These are phyloP conservation scores for Cunninghamia lanceolata DNA, from an alignment of 75 land plant species.

Conservation along the genomic window DNA sequence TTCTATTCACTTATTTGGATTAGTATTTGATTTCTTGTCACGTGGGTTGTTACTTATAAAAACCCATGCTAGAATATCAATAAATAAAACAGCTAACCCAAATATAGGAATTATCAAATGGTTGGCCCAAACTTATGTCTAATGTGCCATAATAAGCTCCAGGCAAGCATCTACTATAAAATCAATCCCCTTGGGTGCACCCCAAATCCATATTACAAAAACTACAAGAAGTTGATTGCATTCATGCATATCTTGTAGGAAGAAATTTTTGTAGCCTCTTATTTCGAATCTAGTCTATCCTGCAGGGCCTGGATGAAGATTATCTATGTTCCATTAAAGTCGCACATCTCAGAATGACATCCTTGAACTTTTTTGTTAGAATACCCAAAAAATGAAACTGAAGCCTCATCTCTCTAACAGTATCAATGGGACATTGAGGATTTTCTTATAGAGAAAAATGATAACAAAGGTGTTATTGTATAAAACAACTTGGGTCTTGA, in stretches of 20 bases:
- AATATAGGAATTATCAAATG: not conserved
- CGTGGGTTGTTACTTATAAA: not conserved
- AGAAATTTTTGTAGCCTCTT: too few relatives aligned
- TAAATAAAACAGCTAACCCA: not conserved
- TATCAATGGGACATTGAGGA: not conserved
- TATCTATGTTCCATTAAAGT: not conserved
- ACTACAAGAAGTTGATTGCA: not conserved
- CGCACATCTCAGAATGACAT: not conserved
- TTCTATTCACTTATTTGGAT: not conserved
- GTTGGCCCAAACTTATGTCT: not conserved
- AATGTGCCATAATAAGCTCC: not conserved
- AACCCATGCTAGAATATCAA: not conserved
- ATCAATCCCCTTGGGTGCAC: not conserved
- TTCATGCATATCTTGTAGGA: too few relatives aligned
- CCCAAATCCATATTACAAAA: not conserved
- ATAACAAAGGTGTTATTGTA: not conserved
- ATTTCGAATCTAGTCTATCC: too few relatives aligned
- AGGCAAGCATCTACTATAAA: not conserved
- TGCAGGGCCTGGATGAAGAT: not conserved
- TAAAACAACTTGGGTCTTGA: not conserved
- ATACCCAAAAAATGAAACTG: not conserved
- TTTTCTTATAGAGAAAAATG: not conserved
- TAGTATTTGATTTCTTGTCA: too few relatives aligned
- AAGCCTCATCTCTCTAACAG: not conserved
- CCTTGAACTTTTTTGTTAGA: not conserved